These are phyloP conservation scores for Phytomonas francai DNA, from an alignment of 208 protist species.

Conservation along the genomic window DNA sequence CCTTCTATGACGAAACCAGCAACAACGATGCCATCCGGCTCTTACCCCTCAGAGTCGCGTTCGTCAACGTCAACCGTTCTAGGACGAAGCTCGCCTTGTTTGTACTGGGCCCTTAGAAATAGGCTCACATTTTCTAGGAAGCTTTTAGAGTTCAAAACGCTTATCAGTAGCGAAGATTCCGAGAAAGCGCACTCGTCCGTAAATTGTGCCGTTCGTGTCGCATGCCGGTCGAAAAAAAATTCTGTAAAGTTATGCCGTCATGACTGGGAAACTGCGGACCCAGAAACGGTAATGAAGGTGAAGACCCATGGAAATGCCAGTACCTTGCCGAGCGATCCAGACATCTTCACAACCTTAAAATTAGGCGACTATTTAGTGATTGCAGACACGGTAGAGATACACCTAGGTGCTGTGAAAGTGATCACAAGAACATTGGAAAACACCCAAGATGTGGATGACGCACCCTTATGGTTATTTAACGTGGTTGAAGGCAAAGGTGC, in stretches of 20 bases:
- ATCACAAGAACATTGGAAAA: not conserved
- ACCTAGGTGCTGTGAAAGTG: not conserved
- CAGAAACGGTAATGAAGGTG: not conserved
- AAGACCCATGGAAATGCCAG: not conserved
- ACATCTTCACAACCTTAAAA: not conserved
- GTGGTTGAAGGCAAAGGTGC: not conserved
- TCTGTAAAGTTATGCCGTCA: not conserved
- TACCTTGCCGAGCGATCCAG: not conserved
- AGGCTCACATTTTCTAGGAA: slow-evolving; percentile 20
- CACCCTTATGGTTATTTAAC: not conserved
- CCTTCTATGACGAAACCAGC: not conserved
- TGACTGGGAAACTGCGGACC: not conserved
- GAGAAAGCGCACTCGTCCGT: not conserved
- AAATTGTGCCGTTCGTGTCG: not conserved
- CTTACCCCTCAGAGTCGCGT: not conserved
- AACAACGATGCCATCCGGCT: not conserved
- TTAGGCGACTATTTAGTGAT: not conserved
- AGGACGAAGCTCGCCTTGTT: slow-evolving; percentile 14
- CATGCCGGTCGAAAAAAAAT: not conserved
- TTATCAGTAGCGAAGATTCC: not conserved
- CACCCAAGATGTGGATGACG: not conserved
- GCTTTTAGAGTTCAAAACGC: slow-evolving; percentile 20
- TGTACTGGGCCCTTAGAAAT: slow-evolving; percentile 35
- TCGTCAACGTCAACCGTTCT: slow-evolving; percentile 4
- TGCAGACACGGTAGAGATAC: not conserved